Base-by-base conservation (phyloP, 164 flowering plant genomes). In the Aristolochia fimbriata region DNA sequence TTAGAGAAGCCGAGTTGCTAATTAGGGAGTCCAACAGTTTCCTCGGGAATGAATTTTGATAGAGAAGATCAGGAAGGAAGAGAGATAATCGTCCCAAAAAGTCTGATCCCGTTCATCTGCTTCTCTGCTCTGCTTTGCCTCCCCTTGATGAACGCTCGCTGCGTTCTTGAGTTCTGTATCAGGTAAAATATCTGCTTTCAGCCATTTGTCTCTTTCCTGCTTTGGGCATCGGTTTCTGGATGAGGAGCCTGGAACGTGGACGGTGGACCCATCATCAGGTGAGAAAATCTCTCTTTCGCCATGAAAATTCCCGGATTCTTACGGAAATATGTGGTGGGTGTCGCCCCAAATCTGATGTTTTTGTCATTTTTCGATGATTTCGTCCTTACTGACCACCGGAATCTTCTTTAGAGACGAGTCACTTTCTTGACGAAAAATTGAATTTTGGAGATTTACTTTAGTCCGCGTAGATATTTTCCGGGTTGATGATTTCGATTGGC, bases 321-420 rank as follows among this genome's bases (percentile, higher is more conserved):
- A 51, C 17, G 47, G 50, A 65, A 61, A 65, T 61, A 16, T 66
- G 56, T 53, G 65, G 64, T 59, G 64, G 64, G 64, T 25, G 21
- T 49, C 55, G 55, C 47, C 59, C 61, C 51, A 47, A 57, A 62
- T 54, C 58, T 30, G 58, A 61, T 62, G 30, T 62, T 7, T 55
- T 65, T 53, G 50, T 33, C 47, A 13, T 27, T 27, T 3, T 15
- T 49, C 22, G 22, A 49, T 37, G 43, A 37, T 37, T 37, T 37
- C 52, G 22, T 49, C 61, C 21, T 22, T 3, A 41, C 45, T 49
- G 16, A 55, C 30, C 33, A 27, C 27, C 43, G 47, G 54, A 25
- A 25, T 52, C 43, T 59, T 59, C 47, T 54, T 24, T 2, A 7
- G 16, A 47, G 15, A 21, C 53, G 51, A 50, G 33, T 15, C 13